phyloP scores from a whole-genome alignment of 345 rosid genomes.

The Sisymbrium irio region DNA sequence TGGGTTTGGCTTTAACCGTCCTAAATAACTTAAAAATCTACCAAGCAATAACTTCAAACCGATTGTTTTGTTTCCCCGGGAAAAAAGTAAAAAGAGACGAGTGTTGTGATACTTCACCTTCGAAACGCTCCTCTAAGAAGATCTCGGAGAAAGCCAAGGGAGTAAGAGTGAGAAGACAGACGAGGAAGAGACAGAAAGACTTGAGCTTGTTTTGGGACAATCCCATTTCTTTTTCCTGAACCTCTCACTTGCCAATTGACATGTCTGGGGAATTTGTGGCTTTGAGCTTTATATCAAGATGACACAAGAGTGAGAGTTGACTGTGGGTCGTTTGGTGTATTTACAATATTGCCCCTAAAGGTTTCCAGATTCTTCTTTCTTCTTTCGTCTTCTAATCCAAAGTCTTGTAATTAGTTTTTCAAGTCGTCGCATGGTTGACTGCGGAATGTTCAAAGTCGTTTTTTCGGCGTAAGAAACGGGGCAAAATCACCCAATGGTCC shows the following conservation, averaged over 20 bases:
- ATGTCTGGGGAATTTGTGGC: neutral
- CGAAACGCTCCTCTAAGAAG: slow-evolving; percentile 53
- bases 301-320: slow-evolving; percentile 11
- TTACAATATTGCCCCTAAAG: slow-evolving; percentile 15
- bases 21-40: slow-evolving; percentile 1
- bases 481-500: neutral
- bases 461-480: slow-evolving; percentile 1
- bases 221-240: slow-evolving; percentile 21
- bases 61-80: neutral
- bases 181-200: slow-evolving; percentile 9
- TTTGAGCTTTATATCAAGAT: neutral
- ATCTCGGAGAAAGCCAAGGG: slow-evolving; percentile 44
- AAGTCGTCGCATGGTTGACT: slow-evolving; percentile 32
- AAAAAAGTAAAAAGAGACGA: neutral
- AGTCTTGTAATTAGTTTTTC: neutral
- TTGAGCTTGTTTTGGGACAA: neutral
- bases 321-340: slow-evolving; percentile 5
- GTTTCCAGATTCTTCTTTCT: neutral
- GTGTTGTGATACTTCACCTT: slow-evolving; percentile 35
- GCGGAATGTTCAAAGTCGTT: slow-evolving; percentile 23
- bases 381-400: neutral
- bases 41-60: neutral
- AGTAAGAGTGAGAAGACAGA: slow-evolving; percentile 24
- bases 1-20: slow-evolving; percentile 18
- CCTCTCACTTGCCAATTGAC: neutral